These are phyloP conservation scores for Fibroporia radiculosa DNA, from an alignment of 768 basidiomycete species.

Conservation along the genomic window DNA sequence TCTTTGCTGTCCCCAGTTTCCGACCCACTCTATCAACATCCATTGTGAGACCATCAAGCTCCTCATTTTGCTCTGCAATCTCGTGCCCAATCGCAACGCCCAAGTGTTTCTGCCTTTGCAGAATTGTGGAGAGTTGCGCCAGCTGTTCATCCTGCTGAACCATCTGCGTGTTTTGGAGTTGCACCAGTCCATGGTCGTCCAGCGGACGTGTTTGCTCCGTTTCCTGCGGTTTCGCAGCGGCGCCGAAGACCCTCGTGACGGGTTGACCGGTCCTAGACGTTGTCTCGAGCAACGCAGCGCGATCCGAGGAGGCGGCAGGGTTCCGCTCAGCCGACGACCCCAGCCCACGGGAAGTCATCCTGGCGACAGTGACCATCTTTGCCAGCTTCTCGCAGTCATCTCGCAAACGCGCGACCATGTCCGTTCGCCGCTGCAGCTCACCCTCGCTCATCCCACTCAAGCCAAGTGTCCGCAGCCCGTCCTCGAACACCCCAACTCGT, in stretches of 20 bases:
- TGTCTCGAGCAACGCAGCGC: conserved; percentile 54
- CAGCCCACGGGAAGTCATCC: conserved; percentile 38
- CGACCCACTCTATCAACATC: conserved; percentile 73
- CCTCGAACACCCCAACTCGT: conserved; percentile 64
- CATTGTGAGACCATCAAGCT: conserved; percentile 70
- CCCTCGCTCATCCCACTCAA: conserved; percentile 78
- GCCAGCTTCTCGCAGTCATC: conserved; percentile 88
- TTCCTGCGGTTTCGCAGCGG: conserved; percentile 54
- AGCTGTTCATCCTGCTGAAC: conserved; percentile 79
- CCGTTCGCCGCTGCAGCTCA: conserved; percentile 84
- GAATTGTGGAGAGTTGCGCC: conserved; percentile 69
- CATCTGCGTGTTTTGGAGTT: conserved; percentile 75
- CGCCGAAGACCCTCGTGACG: conserved; percentile 76
- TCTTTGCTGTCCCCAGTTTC: conserved; percentile 75
- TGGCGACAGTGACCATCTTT: conserved; percentile 75
- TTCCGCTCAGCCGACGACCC: conserved; percentile 28
- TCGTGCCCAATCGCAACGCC: conserved; percentile 83
- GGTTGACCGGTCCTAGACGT: conserved; percentile 22
- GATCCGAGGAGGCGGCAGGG: conserved; percentile 47
- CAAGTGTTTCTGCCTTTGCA: conserved; percentile 78
- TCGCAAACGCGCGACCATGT: conserved; percentile 81
- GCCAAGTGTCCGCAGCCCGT: conserved; percentile 58
- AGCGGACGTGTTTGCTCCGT: conserved; percentile 82
- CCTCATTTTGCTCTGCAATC: conserved; percentile 75
- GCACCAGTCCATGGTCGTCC: conserved; percentile 74